Evolutionary conservation across 371 early-diverging fungal species (phyloP).

Genomic region (Mortierella sp.): DNA sequence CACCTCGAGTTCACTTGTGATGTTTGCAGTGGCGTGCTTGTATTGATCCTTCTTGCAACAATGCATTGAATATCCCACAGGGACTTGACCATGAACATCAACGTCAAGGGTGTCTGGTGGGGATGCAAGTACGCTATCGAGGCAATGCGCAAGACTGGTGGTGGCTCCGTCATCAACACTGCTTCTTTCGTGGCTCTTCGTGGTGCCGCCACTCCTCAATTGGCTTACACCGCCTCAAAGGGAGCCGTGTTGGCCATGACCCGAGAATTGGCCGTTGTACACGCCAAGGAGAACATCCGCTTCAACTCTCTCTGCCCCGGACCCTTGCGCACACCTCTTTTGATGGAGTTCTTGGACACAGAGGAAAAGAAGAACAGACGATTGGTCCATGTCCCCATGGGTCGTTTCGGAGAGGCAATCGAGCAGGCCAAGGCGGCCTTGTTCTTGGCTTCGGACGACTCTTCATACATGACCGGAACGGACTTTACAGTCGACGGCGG

Average conservation of each 20-base stretch:
- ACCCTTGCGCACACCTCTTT: conserved; percentile 81
- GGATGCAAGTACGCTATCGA: conserved; percentile 88
- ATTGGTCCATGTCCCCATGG: conserved; percentile 87
- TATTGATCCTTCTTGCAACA: conserved; percentile 2
- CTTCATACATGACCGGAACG: conserved; percentile 84
- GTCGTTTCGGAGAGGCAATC: conserved; percentile 89
- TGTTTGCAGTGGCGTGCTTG: not conserved
- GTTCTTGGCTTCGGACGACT: conserved; percentile 87
- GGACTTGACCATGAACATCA: conserved; percentile 83
- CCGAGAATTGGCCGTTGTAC: conserved; percentile 87
- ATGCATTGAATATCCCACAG: conserved; percentile 29
- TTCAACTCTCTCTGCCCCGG: conserved; percentile 92
- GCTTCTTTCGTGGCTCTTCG: conserved; percentile 86
- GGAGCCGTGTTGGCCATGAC: conserved; percentile 91
- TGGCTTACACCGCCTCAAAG: conserved; percentile 91
- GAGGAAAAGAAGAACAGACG: conserved; percentile 88
- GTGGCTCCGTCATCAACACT: conserved; percentile 89
- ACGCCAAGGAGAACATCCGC: conserved; percentile 91
- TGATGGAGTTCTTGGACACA: conserved; percentile 89
- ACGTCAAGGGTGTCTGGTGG: conserved; percentile 94
- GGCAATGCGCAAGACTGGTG: conserved; percentile 78
- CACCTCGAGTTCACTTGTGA: not conserved
- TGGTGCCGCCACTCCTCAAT: conserved; percentile 91
- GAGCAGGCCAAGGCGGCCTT: conserved; percentile 88
- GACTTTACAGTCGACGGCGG: conserved; percentile 92